Conservation (phyloP, 441 rosid species). For the Jatropha multifida region DNA sequence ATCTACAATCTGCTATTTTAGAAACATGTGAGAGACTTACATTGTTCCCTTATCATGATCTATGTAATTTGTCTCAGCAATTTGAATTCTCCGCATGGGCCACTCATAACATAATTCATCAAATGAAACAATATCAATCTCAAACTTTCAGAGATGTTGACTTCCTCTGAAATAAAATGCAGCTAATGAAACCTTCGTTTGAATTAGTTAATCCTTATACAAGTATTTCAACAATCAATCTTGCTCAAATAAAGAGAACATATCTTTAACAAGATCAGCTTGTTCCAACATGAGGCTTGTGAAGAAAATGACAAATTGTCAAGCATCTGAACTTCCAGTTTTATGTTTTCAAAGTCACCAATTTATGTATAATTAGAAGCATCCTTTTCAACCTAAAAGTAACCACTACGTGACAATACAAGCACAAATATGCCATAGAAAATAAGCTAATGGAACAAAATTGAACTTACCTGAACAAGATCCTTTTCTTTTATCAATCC, state of each 20-base stretch:
- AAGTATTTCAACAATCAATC: background rate
- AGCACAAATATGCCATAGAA: background rate
- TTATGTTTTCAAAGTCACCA: background rate
- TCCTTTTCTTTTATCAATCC: constrained; percentile 76
- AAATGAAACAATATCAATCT: constrained; percentile 5
- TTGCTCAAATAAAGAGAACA: background rate
- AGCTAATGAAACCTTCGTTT: background rate
- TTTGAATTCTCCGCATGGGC: background rate
- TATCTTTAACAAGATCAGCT: background rate
- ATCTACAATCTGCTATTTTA: constrained; percentile 61
- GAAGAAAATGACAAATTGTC: background rate
- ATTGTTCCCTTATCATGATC: background rate
- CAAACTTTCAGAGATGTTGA: background rate
- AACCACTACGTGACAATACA: background rate
- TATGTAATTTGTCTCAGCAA: background rate
- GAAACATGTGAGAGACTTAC: constrained; percentile 25
- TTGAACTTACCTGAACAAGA: constrained; percentile 80
- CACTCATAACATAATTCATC: background rate
- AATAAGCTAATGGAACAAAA: constrained; percentile 8
- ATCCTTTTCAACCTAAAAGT: background rate
- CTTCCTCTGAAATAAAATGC: background rate
- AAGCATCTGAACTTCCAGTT: constrained; percentile 1
- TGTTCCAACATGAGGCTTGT: background rate
- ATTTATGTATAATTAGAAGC: background rate
- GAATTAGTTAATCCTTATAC: background rate